Conservation (phyloP, 202 grass and related monocot species). For the Bolboschoenoplectus hybrid region DNA sequence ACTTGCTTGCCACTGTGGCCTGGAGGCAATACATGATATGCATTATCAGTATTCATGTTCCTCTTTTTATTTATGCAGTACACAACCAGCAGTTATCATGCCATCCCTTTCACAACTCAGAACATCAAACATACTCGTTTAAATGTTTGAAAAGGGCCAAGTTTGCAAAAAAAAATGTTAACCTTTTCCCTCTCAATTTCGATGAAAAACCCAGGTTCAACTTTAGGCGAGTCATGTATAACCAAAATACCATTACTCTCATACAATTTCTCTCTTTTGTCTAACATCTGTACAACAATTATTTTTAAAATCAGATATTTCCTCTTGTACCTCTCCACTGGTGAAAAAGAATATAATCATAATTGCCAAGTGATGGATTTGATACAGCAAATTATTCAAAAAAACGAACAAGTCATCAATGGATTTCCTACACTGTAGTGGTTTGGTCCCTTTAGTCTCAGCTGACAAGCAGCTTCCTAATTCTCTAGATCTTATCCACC, state of each 20-base stretch:
- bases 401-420: no score
- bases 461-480: neutral
- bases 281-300: no score
- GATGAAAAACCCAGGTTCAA: no score
- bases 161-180: neutral
- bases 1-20: conserved; percentile 69
- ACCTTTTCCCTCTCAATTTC: neutral
- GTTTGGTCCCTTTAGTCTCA: neutral
- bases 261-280: no score
- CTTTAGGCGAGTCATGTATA: no score
- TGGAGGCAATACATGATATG: conserved; percentile 26
- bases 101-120: neutral
- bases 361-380: no score
- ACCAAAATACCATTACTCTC: no score
- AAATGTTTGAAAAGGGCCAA: neutral
- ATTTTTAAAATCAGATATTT: no score
- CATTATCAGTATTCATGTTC: neutral
- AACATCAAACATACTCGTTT: neutral
- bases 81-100: neutral
- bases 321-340: no score
- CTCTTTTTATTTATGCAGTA: neutral
- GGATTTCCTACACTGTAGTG: no score
- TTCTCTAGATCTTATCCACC: neutral
- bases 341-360: no score
- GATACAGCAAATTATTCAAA: no score